phyloP scores from a whole-genome alignment of 371 early-diverging fungal genomes.

The Nematocida sp. region DNA sequence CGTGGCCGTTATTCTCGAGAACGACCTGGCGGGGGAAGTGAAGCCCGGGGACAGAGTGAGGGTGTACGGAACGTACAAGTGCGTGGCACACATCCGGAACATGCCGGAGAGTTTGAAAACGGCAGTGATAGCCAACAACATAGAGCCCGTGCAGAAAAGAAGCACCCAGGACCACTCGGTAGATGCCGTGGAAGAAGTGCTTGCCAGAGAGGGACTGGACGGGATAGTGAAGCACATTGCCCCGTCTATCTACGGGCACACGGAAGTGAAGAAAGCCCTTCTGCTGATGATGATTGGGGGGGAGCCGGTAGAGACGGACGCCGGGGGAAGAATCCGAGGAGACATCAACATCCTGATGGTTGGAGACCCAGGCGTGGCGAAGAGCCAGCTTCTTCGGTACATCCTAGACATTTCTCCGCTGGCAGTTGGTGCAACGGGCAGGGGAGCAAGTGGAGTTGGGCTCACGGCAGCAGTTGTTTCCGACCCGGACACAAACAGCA shows the following conservation, averaged over 20 bases:
- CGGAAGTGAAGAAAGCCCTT: slow-evolving; percentile 86
- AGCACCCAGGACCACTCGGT: slow-evolving; percentile 10
- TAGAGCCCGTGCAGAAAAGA: slow-evolving; percentile 65
- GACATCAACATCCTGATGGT: slow-evolving; percentile 89
- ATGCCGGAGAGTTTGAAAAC: slow-evolving; percentile 68
- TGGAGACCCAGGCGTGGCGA: slow-evolving; percentile 92
- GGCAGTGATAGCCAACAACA: slow-evolving; percentile 78
- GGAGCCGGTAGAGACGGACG: slow-evolving; percentile 63
- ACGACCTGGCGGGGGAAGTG: slow-evolving; percentile 85
- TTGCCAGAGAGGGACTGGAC: background rate
- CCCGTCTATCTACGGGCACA: slow-evolving; percentile 91
- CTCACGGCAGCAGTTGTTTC: slow-evolving; percentile 84
- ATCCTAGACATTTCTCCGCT: slow-evolving; percentile 78
- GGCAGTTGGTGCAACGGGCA: slow-evolving; percentile 84
- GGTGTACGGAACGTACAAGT: slow-evolving; percentile 84
- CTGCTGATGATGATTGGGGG: slow-evolving; percentile 85
- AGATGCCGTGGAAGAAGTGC: background rate
- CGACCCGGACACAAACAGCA: slow-evolving; percentile 71
- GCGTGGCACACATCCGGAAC: slow-evolving; percentile 68
- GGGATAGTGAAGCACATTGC: slow-evolving; percentile 71
- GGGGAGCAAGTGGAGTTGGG: slow-evolving; percentile 91
- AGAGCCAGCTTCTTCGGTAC: slow-evolving; percentile 79
- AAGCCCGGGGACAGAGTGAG: slow-evolving; percentile 97
- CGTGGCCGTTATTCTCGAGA: slow-evolving; percentile 85
- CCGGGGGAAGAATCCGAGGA: slow-evolving; percentile 27